Evolutionary conservation across 495 filamentous ascomycete species (phyloP), one percentile per base, ranked within the genome.

Genomic region (Staphylotrichum tortipilum): DNA sequence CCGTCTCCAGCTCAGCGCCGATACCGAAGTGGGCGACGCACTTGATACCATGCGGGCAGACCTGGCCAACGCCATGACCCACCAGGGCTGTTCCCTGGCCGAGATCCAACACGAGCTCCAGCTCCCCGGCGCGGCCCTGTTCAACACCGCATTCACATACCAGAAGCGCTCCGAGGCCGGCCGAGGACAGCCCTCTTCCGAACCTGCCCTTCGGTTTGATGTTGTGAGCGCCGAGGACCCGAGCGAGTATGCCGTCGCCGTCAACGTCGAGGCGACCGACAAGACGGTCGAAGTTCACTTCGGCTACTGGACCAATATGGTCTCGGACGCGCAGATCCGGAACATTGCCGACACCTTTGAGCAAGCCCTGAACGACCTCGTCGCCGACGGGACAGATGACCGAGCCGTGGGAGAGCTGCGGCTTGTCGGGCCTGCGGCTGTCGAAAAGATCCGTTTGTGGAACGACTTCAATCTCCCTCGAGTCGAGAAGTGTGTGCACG

Each of bases 241-340:
- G 1, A 77, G 76, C 19, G 78, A 82, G 55, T 78, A 78, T 52
- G 66, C 65, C 1, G 55, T 82, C 1, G 75, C 70, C 24, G 64
- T 82, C 53, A 80, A 80, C 47, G 68, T 82, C 33, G 78, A 79
- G 49, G 71, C 74, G 1, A 63, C 68, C 12, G 72, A 75, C 29
- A 61, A 70, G 8, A 55, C 60, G 1, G 36, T 62, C 11, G 74
- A 71, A 14, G 57, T 80, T 23, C 70, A 77, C 29, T 53, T 82
- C 11, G 73, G 77, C 44, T 78, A 79, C 60, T 82, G 78, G 78
- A 74, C 72, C 5, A 70, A 72, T 41, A 56, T 53, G 3, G 57
- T 62, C 7, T 60, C 59, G 7, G 59, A 62, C 24, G 50, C 46
- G 2, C 75, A 80, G 49, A 77, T 77, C 10, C 36, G 43, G 21